Conservation (phyloP, 371 early-diverging fungal species). For the Mucor sp. region DNA sequence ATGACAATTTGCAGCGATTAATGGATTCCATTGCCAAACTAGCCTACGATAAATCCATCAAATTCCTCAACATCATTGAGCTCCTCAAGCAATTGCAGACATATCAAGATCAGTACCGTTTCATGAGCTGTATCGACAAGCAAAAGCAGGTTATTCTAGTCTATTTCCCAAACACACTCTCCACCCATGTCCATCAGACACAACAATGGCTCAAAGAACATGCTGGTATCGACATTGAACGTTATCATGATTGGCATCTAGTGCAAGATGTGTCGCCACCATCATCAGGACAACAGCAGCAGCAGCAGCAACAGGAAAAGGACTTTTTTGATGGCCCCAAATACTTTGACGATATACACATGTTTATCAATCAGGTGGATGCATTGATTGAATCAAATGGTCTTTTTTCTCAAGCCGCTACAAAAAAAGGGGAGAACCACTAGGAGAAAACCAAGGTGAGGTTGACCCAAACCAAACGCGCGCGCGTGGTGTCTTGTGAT, state of each 20-base stretch:
- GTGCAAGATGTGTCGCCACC: background rate
- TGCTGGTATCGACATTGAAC: constrained; percentile 3
- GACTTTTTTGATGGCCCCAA: constrained; percentile 15
- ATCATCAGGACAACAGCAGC: background rate
- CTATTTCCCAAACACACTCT: constrained; percentile 12
- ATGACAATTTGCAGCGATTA: constrained; percentile 3
- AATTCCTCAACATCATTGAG: constrained; percentile 8
- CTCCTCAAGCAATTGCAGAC: constrained; percentile 10
- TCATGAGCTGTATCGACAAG: constrained; percentile 12
- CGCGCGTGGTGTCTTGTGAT: background rate
- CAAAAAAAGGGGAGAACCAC: background rate
- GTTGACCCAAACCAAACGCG: background rate
- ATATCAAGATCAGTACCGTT: constrained; percentile 5
- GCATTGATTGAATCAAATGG: constrained; percentile 20
- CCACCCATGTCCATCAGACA: background rate
- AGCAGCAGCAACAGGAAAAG: background rate
- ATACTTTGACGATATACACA: constrained; percentile 20
- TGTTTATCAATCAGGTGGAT: constrained; percentile 24
- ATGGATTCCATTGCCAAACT: constrained; percentile 12
- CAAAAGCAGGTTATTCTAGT: constrained; percentile 6
- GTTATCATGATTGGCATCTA: constrained; percentile 10
- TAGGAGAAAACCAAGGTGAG: background rate
- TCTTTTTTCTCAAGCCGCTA: constrained; percentile 12
- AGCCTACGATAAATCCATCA: constrained; percentile 2
- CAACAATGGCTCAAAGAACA: constrained; percentile 4